Evolutionary conservation across 345 rosid genomes (phyloP).

Genomic region (Camelina hispida): DNA sequence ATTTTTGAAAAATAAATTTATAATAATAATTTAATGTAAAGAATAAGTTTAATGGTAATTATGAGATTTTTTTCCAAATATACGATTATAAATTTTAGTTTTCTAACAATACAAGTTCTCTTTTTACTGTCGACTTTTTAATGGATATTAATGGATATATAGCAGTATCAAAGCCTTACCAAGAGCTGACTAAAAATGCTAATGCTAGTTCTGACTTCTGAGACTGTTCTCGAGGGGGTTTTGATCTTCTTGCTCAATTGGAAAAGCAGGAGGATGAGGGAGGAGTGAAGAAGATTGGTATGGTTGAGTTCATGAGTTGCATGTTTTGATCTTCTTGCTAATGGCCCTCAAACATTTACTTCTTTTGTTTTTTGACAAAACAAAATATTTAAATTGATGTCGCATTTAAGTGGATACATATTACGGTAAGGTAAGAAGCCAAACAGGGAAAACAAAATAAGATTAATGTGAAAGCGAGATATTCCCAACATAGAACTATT

Average conservation of each 20-base stretch:
- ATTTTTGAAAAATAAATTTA: no score
- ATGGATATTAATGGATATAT: no score
- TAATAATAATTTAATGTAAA: no score
- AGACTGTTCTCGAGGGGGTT: neutral
- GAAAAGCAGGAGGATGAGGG: neutral
- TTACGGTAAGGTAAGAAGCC: conserved; percentile 15
- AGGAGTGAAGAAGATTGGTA: neutral
- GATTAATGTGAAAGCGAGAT: conserved; percentile 36
- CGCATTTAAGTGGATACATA: neutral
- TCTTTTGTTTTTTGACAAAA: neutral
- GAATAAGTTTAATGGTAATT: no score
- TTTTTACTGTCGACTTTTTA: no score
- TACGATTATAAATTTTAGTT: no score
- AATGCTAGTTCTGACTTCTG: neutral
- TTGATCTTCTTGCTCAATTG: neutral
- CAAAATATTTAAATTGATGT: neutral
- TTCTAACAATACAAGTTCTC: no score
- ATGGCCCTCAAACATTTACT: neutral
- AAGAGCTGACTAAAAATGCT: neutral
- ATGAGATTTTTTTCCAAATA: no score
- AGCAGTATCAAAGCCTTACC: neutral
- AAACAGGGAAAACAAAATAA: conserved; percentile 15
- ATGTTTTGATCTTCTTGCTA: neutral
- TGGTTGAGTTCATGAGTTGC: neutral
- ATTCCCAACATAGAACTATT: conserved; percentile 27